A percentile compares a stretch with the other conserved stretches of the same genome.
phyloP scores from a whole-genome alignment of 2,329 filamentous ascomycete species.

The Nemania bipapillata region DNA sequence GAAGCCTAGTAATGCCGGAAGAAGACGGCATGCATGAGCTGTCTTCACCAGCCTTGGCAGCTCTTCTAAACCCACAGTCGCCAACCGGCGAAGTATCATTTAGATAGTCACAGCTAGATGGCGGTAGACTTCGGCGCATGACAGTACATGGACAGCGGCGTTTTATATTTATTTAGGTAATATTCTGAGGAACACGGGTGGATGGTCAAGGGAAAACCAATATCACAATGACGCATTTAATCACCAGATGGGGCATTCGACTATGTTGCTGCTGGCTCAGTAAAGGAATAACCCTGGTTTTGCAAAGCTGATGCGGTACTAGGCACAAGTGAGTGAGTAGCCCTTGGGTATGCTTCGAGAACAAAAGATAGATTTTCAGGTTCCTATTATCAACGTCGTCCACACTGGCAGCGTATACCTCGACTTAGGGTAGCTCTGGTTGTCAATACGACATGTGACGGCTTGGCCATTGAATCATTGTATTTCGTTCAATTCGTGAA shows the following conservation, averaged over 20 bases:
- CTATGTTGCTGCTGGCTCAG: background rate
- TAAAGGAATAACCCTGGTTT: background rate
- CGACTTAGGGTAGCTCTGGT: background rate
- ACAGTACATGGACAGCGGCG: background rate
- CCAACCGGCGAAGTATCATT: background rate
- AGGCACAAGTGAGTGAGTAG: background rate
- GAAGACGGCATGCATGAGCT: conserved; percentile 18
- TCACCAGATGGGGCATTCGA: background rate
- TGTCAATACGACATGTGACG: background rate
- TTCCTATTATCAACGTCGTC: background rate
- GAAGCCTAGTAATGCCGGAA: conserved; percentile 13
- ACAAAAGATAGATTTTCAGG: background rate
- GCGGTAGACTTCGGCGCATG: background rate
- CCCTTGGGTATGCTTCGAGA: background rate
- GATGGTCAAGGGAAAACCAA: background rate
- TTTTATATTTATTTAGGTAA: conserved; percentile 18
- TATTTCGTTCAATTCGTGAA: conserved; percentile 26
- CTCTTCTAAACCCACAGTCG: background rate
- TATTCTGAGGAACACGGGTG: background rate
- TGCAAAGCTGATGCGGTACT: background rate
- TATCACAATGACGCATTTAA: background rate
- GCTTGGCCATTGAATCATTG: background rate
- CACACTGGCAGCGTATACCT: background rate
- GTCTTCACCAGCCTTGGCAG: background rate
- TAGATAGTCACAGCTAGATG: background rate